Conservation (phyloP, 192 early-diverging fungal genomes). For the Pilaira anomala region DNA sequence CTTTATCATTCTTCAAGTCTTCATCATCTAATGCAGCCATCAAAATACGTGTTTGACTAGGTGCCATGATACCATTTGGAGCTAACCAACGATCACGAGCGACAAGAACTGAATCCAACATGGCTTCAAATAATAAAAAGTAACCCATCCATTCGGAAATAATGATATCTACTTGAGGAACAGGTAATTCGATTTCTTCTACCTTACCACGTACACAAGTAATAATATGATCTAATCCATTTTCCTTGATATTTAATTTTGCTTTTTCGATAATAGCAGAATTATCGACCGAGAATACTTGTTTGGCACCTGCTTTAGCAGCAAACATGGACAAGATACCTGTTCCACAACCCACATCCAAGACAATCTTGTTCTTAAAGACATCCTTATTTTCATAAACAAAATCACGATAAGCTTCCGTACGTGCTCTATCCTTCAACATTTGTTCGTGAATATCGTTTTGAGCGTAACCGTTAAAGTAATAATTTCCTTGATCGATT, state of each 20-base stretch:
- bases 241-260: conserved; percentile 69
- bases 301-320: conserved; percentile 77
- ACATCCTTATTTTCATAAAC: conserved; percentile 81
- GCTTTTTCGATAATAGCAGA: conserved; percentile 84
- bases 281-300: conserved; percentile 79
- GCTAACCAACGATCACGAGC: conserved; percentile 80
- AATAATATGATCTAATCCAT: conserved; percentile 64
- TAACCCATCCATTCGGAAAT: conserved; percentile 95
- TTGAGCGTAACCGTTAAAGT: conserved; percentile 98
- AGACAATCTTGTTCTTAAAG: conserved; percentile 82
- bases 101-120: conserved; percentile 85
- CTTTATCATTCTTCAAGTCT: conserved; percentile 70
- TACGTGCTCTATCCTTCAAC: conserved; percentile 81
- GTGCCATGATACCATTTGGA: conserved; percentile 60
- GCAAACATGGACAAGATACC: conserved; percentile 93
- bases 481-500: conserved; percentile 62
- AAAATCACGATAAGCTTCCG: conserved; percentile 76
- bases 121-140: conserved; percentile 86
- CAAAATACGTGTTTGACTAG: conserved; percentile 67
- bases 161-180: conserved; percentile 77
- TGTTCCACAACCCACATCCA: conserved; percentile 90
- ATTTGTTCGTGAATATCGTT: conserved; percentile 71
- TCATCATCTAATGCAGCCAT: conserved; percentile 74
- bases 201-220: conserved; percentile 67
- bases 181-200: conserved; percentile 76